Evolutionary conservation across 2,329 filamentous ascomycete species (phyloP).

Genomic region (Diaporthe citriasiana): DNA sequence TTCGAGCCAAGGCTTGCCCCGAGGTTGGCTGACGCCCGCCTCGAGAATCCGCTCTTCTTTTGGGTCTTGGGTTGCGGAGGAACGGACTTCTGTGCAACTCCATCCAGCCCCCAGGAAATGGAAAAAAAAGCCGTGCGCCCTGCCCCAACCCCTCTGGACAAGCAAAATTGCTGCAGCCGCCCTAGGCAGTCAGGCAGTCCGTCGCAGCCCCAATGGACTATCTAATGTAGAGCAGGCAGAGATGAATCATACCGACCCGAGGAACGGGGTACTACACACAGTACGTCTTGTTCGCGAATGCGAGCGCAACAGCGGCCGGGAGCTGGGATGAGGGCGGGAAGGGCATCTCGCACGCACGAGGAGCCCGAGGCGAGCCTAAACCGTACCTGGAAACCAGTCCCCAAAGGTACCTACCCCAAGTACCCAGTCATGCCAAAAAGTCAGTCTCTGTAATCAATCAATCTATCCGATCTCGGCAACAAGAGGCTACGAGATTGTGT

Average conservation of each 20-base stretch:
- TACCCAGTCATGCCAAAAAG: constrained; percentile 12
- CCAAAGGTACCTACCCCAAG: constrained; percentile 3
- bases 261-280: constrained; percentile 1
- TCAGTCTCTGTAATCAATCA: neutral
- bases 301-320: constrained; percentile 5
- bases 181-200: neutral
- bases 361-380: constrained; percentile 21
- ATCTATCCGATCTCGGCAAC: constrained; percentile 23
- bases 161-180: constrained; percentile 4
- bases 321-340: constrained; percentile 17
- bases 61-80: constrained; percentile 10
- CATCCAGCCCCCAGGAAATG: constrained; percentile 10
- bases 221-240: neutral
- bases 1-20: constrained; percentile 11
- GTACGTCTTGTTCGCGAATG: constrained; percentile 15
- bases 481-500: constrained; percentile 10
- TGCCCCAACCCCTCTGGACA: neutral
- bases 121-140: constrained; percentile 14
- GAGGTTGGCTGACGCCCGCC: constrained; percentile 31
- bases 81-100: constrained; percentile 18
- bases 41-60: constrained; percentile 6
- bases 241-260: constrained; percentile 32
- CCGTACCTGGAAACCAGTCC: constrained; percentile 4
- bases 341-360: constrained; percentile 8
- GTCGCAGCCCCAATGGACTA: neutral